These are phyloP conservation scores for Kazachstania africana DNA, from an alignment of 805 yeast genomes.

Conservation along the genomic window DNA sequence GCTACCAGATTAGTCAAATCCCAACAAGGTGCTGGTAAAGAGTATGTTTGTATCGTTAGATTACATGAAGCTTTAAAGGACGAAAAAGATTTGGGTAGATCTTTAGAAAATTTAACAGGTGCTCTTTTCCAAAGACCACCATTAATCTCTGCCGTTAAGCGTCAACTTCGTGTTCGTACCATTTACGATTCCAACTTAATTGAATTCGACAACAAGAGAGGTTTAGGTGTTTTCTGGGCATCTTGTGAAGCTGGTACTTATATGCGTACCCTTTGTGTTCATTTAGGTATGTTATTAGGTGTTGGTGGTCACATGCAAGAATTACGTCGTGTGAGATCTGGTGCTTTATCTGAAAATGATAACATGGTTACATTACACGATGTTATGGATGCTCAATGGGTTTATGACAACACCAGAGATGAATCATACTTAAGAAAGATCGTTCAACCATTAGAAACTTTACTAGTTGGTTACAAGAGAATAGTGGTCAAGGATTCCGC, in stretches of 20 bases:
- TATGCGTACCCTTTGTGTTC: conserved; percentile 98
- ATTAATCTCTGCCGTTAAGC: conserved; percentile 94
- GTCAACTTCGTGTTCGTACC: conserved; percentile 96
- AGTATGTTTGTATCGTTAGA: conserved; percentile 95
- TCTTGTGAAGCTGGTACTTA: conserved; percentile 99
- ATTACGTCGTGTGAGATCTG: conserved; percentile 96
- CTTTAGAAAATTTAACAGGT: conserved; percentile 91
- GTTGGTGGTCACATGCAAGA: conserved; percentile 99
- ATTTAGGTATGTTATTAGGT: conserved; percentile 94
- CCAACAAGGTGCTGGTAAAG: conserved; percentile 99
- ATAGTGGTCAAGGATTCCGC: conserved; percentile 92
- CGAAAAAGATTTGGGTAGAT: conserved; percentile 76
- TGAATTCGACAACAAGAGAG: conserved; percentile 91
- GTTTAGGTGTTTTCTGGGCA: conserved; percentile 98
- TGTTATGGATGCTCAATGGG: conserved; percentile 96
- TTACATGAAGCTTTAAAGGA: conserved; percentile 88
- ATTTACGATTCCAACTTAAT: conserved; percentile 91
- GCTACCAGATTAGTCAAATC: conserved; percentile 97
- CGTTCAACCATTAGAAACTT: conserved; percentile 88
- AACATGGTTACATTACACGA: conserved; percentile 93
- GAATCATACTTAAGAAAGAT: conserved; percentile 90
- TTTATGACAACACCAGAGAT: conserved; percentile 92
- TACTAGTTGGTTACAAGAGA: conserved; percentile 91
- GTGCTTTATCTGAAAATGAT: conserved; percentile 85
- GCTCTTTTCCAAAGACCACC: conserved; percentile 99